Evolutionary conservation across 352 stramenopile species (phyloP), one percentile per base, ranked within the genome.

Genomic region (Discostella stelligera): DNA sequence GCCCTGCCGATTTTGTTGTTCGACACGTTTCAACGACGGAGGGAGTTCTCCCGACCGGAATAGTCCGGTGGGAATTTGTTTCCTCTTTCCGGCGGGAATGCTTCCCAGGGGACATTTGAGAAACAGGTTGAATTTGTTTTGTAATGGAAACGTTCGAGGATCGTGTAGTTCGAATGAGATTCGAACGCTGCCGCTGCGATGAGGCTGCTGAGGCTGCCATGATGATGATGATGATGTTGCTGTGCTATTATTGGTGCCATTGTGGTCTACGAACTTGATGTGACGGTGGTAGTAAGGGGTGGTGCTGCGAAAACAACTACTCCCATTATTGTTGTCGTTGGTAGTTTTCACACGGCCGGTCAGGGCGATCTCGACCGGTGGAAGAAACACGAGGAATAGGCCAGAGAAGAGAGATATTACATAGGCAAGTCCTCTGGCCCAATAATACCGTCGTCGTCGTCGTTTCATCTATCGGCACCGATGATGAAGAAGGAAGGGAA

Each of bases 101-200:
- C 52, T 37, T 13, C 59, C 59, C 10, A 66, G 3, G 6, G 59
- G 48, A 14, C 59, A 77, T 18, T 14, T 56, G 1, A 60, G 50
- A 20, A 53, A 52, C 1, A 32, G 69, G 41, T 65, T 65, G 50
- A 71, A 77, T 56, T 39, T n/a, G 25, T 77, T 71, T 14, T 41
- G 21, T 27, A 77, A 21, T 50, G 59, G 59, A n/a, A 64, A 18
- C 16, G 32, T 64, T 25, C 59, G 50, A 20, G 59, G 69, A 66
- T 77, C 69, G 61, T 77, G 69, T 0, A 77, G 41, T 30, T 65
- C 32, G 25, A 77, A 71, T 10, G 49, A 65, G 13, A 77, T 71
- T 16, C 69, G 59, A 27, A 68, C 49, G 14, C 46, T 18, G 49
- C 27, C 14, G n/a, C 9, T 20, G 32, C 16, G 4, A 61, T 10